phyloP scores from a whole-genome alignment of 2,329 filamentous ascomycete species.

The Bipolaris victoriae region DNA sequence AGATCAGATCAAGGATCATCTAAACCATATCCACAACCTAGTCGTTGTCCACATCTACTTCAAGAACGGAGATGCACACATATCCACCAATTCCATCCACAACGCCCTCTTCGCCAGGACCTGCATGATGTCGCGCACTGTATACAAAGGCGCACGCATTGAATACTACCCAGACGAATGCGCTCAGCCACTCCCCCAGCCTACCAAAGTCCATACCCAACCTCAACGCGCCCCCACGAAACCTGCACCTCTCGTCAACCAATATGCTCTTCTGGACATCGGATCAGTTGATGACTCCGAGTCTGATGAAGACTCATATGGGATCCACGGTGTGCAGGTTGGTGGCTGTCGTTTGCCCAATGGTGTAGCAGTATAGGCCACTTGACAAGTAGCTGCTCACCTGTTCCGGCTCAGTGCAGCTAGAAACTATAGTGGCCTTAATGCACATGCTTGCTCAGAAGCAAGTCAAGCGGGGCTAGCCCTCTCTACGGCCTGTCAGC shows the following conservation, averaged over 20 bases:
- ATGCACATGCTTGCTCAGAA: background rate
- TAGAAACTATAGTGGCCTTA: background rate
- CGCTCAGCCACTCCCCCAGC: slow-evolving; percentile 60
- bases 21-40: slow-evolving; percentile 83
- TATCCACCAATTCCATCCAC: slow-evolving; percentile 78
- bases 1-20: slow-evolving; percentile 69
- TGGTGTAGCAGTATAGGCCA: slow-evolving; percentile 25
- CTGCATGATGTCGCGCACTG: slow-evolving; percentile 73
- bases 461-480: background rate
- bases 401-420: background rate
- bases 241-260: slow-evolving; percentile 34
- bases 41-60: slow-evolving; percentile 70
- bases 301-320: slow-evolving; percentile 33
- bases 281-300: slow-evolving; percentile 35
- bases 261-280: slow-evolving; percentile 41
- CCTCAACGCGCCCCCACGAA: slow-evolving; percentile 21
- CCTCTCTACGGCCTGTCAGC: background rate
- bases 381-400: background rate
- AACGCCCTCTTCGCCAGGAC: slow-evolving; percentile 76
- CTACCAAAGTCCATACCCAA: slow-evolving; percentile 16
- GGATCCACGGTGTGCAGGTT: slow-evolving; percentile 28
- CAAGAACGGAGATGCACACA: slow-evolving; percentile 64
- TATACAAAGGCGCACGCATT: slow-evolving; percentile 74
- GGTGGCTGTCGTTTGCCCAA: slow-evolving; percentile 29
- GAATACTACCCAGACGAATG: slow-evolving; percentile 78